Evolutionary conservation across 805 yeast species (phyloP), one percentile per base, ranked within the genome.

Genomic region (Cyberlindnera bimundalis): DNA sequence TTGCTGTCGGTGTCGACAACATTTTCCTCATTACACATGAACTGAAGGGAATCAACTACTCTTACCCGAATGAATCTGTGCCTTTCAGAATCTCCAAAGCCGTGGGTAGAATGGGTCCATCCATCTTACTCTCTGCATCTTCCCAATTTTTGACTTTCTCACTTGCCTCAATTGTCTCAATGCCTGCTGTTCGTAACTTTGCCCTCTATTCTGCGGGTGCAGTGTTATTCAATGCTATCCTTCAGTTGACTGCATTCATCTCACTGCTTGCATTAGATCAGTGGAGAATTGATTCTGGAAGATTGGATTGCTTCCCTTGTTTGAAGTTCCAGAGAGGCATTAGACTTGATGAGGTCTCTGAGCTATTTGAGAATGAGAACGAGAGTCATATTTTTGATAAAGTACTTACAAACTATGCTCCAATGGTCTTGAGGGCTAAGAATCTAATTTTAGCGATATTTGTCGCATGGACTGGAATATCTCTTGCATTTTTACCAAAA

Each of bases 1-100:
- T 91, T 43, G 99, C 99, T 0, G 81, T 91, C 41, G 99, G 99
- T n/a, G 88, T 91, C 20, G 99, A 91, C 64, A 91, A 91, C 59
- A 85, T 91, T 19, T 93, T 90, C 56, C 66, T 91, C 49, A 77
- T 91, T 16, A 82, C 88, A 1, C 90, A 90, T 58, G 96, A 89
- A 55, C 67, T 86, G 35, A 76, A 79, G 31, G 64, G 70, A 15
- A 73, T 80, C 21, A 74, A 74, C 34, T 71, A 64, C 11, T 50
- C 71, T 2, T 59, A 65, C 33, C 74, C 78, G 1, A 66, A 64
- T 35, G 72, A 76, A 36, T 53, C 75, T 0, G 61, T 82, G 1
- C 78, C 80, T 29, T 71, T 74, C 34, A 70, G 88, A 40, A 69
- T 90, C 3, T 68, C 87, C 0, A 64, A 70, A 31, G 76, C 96